These are phyloP conservation scores for Colletotrichum higginsianum DNA, from an alignment of 2,329 filamentous ascomycete genomes.

Conservation along the genomic window DNA sequence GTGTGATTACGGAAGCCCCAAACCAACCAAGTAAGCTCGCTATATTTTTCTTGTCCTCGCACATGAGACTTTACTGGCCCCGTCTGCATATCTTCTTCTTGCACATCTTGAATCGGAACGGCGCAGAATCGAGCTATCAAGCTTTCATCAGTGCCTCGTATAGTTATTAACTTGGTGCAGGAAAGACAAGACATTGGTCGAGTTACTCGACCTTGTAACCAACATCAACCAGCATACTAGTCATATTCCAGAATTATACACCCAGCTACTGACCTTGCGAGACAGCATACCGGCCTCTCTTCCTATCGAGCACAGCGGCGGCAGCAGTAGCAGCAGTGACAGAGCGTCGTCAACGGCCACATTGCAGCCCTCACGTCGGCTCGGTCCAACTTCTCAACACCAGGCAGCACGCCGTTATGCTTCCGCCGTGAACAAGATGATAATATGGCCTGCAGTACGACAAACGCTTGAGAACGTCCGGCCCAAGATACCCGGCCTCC, in stretches of 20 bases:
- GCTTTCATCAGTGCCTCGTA: slow-evolving; percentile 11
- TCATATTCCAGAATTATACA: slow-evolving; percentile 14
- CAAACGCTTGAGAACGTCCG: slow-evolving; percentile 33
- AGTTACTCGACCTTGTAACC: slow-evolving; percentile 71
- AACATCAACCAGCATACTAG: slow-evolving; percentile 63
- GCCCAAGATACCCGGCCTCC: slow-evolving; percentile 29
- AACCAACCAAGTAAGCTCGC: slow-evolving; percentile 72
- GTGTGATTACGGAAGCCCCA: slow-evolving; percentile 73
- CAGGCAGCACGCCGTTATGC: slow-evolving; percentile 29
- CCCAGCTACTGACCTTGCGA: slow-evolving; percentile 4
- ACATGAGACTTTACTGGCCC: neutral
- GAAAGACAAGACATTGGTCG: slow-evolving; percentile 74
- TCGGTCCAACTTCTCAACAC: neutral
- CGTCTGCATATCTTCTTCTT: neutral
- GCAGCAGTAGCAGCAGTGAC: slow-evolving; percentile 18
- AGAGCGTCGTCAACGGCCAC: slow-evolving; percentile 35
- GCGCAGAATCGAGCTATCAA: slow-evolving; percentile 30
- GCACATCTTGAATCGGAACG: neutral
- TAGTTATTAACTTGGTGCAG: slow-evolving; percentile 50
- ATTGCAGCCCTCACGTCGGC: slow-evolving; percentile 40
- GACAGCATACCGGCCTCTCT: slow-evolving; percentile 7
- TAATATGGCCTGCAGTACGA: slow-evolving; percentile 41
- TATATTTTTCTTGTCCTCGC: neutral
- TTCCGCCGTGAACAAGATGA: slow-evolving; percentile 35
- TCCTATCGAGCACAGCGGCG: neutral